Conservation (phyloP, 2,329 filamentous ascomycete genomes). For the Pseudogymnoascus sp. region DNA sequence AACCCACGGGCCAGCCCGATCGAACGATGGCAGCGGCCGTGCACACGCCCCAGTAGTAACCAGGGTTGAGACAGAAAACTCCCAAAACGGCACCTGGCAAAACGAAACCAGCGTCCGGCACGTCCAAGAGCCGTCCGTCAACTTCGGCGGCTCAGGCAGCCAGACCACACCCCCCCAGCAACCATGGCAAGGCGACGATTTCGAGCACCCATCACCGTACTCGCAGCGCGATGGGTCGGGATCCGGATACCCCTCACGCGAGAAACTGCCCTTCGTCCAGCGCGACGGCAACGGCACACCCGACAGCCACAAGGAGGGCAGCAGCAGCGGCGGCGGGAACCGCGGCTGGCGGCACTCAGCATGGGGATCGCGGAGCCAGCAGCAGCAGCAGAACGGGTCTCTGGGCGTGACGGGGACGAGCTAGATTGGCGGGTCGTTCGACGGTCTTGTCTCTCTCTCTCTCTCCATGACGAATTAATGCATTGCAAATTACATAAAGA, state of each 20-base stretch:
- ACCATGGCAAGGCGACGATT: constrained; percentile 35
- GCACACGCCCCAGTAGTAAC: constrained; percentile 48
- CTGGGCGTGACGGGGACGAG: constrained; percentile 28
- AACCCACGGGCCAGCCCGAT: constrained; percentile 45
- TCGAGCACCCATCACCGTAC: constrained; percentile 23
- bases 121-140: constrained; percentile 52
- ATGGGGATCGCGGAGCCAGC: constrained; percentile 18
- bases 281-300: constrained; percentile 23
- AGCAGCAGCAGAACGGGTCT: constrained; percentile 27
- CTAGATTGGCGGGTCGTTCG: constrained; percentile 12
- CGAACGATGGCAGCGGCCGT: constrained; percentile 42
- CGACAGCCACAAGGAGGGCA: constrained; percentile 23
- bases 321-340: constrained; percentile 13
- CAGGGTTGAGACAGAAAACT: constrained; percentile 80
- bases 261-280: not conserved
- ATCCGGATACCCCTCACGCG: not conserved
- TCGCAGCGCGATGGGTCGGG: constrained; percentile 14
- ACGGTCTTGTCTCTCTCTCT: not conserved
- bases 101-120: constrained; percentile 79
- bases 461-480: not conserved
- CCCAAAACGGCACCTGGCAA: constrained; percentile 62
- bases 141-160: constrained; percentile 30
- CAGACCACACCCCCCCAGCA: constrained; percentile 45
- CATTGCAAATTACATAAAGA: not conserved
- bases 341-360: constrained; percentile 28